Evolutionary conservation across 2,329 filamentous ascomycete genomes (phyloP).

Genomic region (Botrytis fragariae): DNA sequence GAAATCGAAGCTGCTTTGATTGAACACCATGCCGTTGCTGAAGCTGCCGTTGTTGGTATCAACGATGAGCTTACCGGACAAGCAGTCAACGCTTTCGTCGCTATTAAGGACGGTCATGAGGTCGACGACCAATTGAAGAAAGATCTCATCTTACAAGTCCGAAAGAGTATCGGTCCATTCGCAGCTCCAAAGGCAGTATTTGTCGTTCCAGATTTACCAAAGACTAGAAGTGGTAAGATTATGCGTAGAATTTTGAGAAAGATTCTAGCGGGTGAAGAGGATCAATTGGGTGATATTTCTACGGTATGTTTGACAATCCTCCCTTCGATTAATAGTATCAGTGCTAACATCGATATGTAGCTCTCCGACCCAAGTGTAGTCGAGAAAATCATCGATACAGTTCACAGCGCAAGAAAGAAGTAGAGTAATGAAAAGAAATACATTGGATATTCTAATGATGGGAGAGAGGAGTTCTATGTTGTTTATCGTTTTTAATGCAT

Average conservation of each 20-base stretch:
- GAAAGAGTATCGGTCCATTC: slow-evolving; percentile 96
- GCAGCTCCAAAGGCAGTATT: slow-evolving; percentile 92
- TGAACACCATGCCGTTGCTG: slow-evolving; percentile 84
- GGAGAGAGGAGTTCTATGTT: neutral
- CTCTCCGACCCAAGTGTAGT: slow-evolving; percentile 89
- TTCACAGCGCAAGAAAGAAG: slow-evolving; percentile 43
- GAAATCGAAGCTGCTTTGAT: slow-evolving; percentile 97
- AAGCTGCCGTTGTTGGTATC: slow-evolving; percentile 93
- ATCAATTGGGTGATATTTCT: slow-evolving; percentile 88
- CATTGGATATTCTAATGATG: neutral
- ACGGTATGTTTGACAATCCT: slow-evolving; percentile 55
- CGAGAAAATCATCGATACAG: slow-evolving; percentile 79
- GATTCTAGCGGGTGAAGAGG: slow-evolving; percentile 95
- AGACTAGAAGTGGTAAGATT: slow-evolving; percentile 97
- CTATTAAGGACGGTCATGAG: slow-evolving; percentile 82
- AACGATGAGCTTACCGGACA: slow-evolving; percentile 93
- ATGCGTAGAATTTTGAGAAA: slow-evolving; percentile 97
- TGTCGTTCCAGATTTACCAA: slow-evolving; percentile 89
- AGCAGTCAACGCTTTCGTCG: slow-evolving; percentile 94
- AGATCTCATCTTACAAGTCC: slow-evolving; percentile 89
- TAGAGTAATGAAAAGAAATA: slow-evolving; percentile 18
- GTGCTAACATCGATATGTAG: slow-evolving; percentile 44
- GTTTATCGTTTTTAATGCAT: neutral
- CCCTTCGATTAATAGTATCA: slow-evolving; percentile 20
- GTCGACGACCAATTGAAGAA: slow-evolving; percentile 79